These are phyloP conservation scores for Balamuthia mandrillaris DNA, from an alignment of 208 protist species.

Conservation along the genomic window DNA sequence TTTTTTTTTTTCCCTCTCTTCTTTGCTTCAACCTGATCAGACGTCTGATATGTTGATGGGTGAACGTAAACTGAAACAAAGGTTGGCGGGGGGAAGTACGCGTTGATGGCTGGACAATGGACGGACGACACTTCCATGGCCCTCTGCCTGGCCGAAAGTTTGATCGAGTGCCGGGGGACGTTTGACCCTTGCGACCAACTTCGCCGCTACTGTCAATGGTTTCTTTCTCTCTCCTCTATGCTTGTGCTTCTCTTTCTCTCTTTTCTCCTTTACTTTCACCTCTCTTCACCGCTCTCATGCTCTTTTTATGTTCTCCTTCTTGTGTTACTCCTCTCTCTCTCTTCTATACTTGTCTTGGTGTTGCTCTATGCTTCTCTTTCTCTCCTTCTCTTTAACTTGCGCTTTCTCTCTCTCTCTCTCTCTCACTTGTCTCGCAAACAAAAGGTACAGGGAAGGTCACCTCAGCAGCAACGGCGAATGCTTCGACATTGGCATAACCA, in stretches of 20 bases:
- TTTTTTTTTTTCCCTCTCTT: neutral
- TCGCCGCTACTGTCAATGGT: conserved; percentile 48
- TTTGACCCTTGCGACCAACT: conserved; percentile 53
- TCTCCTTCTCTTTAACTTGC: no score
- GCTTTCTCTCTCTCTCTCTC: no score
- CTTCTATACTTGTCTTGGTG: no score
- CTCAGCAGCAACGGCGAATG: conserved; percentile 46
- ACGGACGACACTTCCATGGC: conserved; percentile 64
- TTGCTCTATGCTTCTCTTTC: no score
- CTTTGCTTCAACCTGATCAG: neutral
- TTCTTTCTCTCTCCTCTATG: no score
- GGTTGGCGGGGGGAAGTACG: conserved; percentile 50
- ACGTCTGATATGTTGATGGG: neutral
- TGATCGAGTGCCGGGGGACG: neutral
- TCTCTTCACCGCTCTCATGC: no score
- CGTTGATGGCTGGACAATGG: conserved; percentile 48
- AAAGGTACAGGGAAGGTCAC: conserved; percentile 48
- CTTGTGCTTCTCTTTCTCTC: no score
- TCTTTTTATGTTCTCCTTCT: no score
- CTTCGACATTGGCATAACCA: conserved; percentile 61
- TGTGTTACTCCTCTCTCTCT: no score
- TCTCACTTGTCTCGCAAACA: no score
- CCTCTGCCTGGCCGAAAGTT: conserved; percentile 53
- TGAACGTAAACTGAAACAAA: neutral
- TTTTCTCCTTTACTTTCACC: no score